Conservation (phyloP, 768 basidiomycete genomes). For the Suillus ampliporus region DNA sequence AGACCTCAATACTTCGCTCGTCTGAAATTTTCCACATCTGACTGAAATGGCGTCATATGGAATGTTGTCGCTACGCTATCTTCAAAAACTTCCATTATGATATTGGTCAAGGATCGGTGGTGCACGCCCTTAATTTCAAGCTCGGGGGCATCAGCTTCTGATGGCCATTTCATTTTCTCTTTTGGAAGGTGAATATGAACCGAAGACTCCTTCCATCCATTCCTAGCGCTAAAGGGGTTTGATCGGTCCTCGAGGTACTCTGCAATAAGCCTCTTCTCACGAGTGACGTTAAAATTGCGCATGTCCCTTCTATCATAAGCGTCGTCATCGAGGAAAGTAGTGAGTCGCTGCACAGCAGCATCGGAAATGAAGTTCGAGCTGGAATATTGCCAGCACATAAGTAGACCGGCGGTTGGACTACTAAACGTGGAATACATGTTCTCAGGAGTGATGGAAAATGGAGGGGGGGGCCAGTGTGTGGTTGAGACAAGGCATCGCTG, state of each 20-base stretch:
- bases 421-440: conserved; percentile 22
- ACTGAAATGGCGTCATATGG: conserved; percentile 31
- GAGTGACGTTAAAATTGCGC: conserved; percentile 18
- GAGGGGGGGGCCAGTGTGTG: background rate
- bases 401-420: conserved; percentile 27
- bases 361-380: conserved; percentile 34
- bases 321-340: conserved; percentile 25
- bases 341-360: conserved; percentile 30
- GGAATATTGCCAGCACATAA: conserved; percentile 40
- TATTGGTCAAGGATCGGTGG: conserved; percentile 6
- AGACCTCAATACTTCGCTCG: background rate
- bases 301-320: conserved; percentile 31
- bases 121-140: conserved; percentile 5
- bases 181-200: conserved; percentile 13
- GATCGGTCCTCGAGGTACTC: background rate
- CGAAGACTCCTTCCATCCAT: conserved; percentile 12
- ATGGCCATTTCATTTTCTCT: background rate
- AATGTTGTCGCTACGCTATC: conserved; percentile 9
- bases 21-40: conserved; percentile 22
- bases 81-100: conserved; percentile 10
- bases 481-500: background rate
- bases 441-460: background rate
- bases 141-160: background rate
- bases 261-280: conserved; percentile 1
- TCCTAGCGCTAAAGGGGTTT: conserved; percentile 6